Conservation (phyloP, 208 protist genomes). For the Trypanosoma melophagium region DNA sequence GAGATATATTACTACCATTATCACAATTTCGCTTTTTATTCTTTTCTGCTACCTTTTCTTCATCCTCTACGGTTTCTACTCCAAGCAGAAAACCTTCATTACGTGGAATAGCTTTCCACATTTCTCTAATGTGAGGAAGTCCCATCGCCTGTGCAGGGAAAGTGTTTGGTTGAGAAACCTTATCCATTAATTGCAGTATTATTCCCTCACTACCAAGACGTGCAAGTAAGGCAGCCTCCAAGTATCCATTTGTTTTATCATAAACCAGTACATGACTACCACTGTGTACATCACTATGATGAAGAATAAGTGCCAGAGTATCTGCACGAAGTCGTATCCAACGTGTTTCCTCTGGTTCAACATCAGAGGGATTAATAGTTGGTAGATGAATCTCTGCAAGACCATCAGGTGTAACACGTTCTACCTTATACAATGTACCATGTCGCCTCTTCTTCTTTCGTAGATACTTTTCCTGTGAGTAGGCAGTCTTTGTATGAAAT, state of each 20-base stretch:
- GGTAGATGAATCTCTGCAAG: slow-evolving; percentile 77
- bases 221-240: slow-evolving; percentile 70
- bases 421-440: slow-evolving; percentile 82
- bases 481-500: slow-evolving; percentile 86
- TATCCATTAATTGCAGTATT: slow-evolving; percentile 84
- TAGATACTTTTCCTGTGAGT: slow-evolving; percentile 92
- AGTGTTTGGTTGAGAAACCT: slow-evolving; percentile 72
- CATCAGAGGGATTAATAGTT: slow-evolving; percentile 77
- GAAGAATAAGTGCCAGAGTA: slow-evolving; percentile 81
- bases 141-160: slow-evolving; percentile 58
- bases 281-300: slow-evolving; percentile 82
- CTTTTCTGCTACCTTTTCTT: slow-evolving; percentile 25
- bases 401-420: slow-evolving; percentile 68
- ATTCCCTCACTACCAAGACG: slow-evolving; percentile 63
- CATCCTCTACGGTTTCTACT: slow-evolving; percentile 23
- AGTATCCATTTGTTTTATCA: slow-evolving; percentile 81
- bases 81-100: slow-evolving; percentile 72
- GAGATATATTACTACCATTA: slow-evolving; percentile 33
- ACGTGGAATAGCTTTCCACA: slow-evolving; percentile 83
- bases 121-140: slow-evolving; percentile 59
- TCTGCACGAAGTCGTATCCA: slow-evolving; percentile 78
- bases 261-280: slow-evolving; percentile 75
- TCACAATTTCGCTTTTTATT: slow-evolving; percentile 8
- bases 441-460: slow-evolving; percentile 91
- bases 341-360: slow-evolving; percentile 56